phyloP scores from a whole-genome alignment of 73 alveolate species.

The Tetrahymena borealis region DNA sequence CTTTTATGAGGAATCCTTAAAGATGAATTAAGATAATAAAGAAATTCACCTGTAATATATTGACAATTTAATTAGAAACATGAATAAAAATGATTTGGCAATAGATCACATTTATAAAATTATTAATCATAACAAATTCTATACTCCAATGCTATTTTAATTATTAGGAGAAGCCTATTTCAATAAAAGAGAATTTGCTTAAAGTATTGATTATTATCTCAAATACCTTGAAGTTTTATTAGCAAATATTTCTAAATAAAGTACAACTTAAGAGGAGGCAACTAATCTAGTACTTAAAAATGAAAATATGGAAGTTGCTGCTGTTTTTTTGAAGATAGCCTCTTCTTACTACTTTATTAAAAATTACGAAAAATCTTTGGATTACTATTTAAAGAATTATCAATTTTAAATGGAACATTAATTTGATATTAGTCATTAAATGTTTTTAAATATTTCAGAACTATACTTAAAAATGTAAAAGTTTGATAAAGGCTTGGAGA shows the following conservation, averaged over 20 bases:
- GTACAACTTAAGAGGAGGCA: neutral
- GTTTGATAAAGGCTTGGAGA: neutral
- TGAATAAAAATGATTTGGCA: neutral
- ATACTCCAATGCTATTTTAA: neutral
- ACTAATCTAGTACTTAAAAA: neutral
- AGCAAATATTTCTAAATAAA: neutral
- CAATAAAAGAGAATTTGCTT: neutral
- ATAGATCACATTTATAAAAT: neutral
- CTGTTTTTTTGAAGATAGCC: neutral
- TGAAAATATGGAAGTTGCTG: neutral
- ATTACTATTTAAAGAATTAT: neutral
- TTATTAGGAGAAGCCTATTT: neutral
- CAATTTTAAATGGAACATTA: neutral
- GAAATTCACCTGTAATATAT: neutral
- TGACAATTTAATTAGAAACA: neutral
- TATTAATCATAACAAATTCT: neutral
- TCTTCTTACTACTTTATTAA: neutral
- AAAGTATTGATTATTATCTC: neutral
- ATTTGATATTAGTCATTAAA: neutral
- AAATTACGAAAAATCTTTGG: neutral
- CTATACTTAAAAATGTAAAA: neutral
- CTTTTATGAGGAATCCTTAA: neutral
- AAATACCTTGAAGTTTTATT: neutral
- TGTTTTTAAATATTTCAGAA: neutral
- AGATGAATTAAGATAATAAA: neutral